Evolutionary conservation across 352 stramenopile species (phyloP).

Genomic region (Phytophthora megakarya): DNA sequence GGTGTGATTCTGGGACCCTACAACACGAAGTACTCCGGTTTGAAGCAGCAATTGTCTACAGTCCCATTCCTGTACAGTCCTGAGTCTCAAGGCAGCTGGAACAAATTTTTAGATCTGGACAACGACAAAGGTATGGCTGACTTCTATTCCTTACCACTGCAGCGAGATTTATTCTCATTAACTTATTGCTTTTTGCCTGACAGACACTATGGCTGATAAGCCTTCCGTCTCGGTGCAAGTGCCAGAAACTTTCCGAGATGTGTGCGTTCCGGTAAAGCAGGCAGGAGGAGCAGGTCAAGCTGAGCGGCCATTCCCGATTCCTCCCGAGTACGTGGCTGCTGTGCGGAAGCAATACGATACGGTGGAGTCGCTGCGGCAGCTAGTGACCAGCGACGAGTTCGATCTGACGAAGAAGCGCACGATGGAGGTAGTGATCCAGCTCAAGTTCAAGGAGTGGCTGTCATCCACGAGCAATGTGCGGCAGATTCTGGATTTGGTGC

Average conservation of each 20-base stretch:
- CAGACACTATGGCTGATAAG: slow-evolving; percentile 53
- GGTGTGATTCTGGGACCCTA: slow-evolving; percentile 95
- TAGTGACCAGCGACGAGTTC: slow-evolving; percentile 84
- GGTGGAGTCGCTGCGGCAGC: slow-evolving; percentile 68
- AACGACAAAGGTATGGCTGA: slow-evolving; percentile 54
- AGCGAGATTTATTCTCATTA: background rate
- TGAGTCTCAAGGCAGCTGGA: slow-evolving; percentile 64
- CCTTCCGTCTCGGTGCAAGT: slow-evolving; percentile 61
- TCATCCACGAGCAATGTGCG: slow-evolving; percentile 83
- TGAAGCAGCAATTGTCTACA: slow-evolving; percentile 75
- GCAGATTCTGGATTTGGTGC: slow-evolving; percentile 89
- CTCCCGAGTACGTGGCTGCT: slow-evolving; percentile 66
- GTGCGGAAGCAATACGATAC: slow-evolving; percentile 75
- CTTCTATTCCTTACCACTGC: background rate
- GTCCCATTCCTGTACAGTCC: slow-evolving; percentile 52
- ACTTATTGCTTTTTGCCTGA: slow-evolving; percentile 1
- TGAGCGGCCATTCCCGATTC: slow-evolving; percentile 82
- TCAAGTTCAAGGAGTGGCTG: slow-evolving; percentile 90
- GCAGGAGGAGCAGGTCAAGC: slow-evolving; percentile 31
- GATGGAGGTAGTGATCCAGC: slow-evolving; percentile 84
- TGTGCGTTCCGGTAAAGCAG: slow-evolving; percentile 75
- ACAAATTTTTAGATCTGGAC: slow-evolving; percentile 73
- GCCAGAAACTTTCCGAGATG: slow-evolving; percentile 62
- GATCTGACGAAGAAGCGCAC: slow-evolving; percentile 77
- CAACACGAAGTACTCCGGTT: slow-evolving; percentile 94